These are phyloP conservation scores for Oenanthe javanica DNA, from an alignment of 140 eudicot genomes.

Conservation along the genomic window DNA sequence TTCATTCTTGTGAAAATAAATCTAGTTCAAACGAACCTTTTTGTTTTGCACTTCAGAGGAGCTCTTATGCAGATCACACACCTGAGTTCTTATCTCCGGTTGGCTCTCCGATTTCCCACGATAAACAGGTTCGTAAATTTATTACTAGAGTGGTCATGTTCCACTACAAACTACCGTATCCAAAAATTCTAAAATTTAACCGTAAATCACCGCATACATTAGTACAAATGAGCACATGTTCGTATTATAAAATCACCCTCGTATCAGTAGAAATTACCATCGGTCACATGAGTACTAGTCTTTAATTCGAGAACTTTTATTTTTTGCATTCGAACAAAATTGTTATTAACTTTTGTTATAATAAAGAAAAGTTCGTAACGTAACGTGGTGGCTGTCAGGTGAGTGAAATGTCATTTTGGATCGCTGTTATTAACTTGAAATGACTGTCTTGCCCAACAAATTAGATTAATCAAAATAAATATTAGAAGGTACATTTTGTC, in stretches of 20 bases:
- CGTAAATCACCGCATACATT: no score
- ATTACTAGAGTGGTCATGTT: background rate
- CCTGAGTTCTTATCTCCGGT: slow-evolving; percentile 48
- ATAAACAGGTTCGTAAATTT: slow-evolving; percentile 34
- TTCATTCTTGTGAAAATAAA: slow-evolving; percentile 23
- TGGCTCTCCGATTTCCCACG: slow-evolving; percentile 42
- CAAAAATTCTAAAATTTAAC: background rate
- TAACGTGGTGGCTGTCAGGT: slow-evolving; percentile 15
- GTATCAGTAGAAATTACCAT: background rate
- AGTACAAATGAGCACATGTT: no score
- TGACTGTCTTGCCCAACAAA: slow-evolving; percentile 14
- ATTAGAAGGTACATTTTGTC: background rate
- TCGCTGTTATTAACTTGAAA: slow-evolving; percentile 18
- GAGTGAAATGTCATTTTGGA: background rate
- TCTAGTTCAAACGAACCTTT: slow-evolving; percentile 62
- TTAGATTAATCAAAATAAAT: background rate
- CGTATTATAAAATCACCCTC: background rate
- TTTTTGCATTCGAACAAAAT: background rate
- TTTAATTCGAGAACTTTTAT: background rate
- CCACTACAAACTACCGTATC: background rate
- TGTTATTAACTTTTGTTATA: background rate
- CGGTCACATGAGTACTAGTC: background rate
- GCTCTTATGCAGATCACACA: slow-evolving; percentile 33
- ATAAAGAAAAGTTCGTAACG: background rate
- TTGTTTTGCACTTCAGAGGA: slow-evolving; percentile 54